Conservation (phyloP, 2,329 filamentous ascomycete species). For the Cladosporium sp. region DNA sequence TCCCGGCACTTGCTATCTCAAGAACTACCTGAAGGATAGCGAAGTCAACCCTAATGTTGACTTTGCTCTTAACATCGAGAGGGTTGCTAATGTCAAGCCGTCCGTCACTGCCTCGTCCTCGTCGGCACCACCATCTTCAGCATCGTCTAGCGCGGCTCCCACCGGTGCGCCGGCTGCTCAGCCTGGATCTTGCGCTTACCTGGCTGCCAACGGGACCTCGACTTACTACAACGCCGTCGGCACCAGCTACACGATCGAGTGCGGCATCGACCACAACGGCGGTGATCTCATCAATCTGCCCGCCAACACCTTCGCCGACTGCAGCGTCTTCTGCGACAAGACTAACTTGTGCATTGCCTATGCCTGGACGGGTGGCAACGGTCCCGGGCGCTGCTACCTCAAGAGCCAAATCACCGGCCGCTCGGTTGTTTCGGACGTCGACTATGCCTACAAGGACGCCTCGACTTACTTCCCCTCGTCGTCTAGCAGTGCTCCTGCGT, state of each 20-base stretch:
- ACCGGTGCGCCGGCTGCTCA: background rate
- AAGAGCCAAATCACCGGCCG: conserved; percentile 7
- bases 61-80: conserved; percentile 2
- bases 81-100: background rate
- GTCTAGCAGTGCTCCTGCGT: background rate
- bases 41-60: background rate
- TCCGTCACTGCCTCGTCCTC: background rate
- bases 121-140: background rate
- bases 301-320: conserved; percentile 20
- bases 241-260: conserved; percentile 17
- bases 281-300: conserved; percentile 18
- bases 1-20: conserved; percentile 18
- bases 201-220: background rate
- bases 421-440: conserved; percentile 10
- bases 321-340: conserved; percentile 23
- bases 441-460: conserved; percentile 13
- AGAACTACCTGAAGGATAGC: background rate
- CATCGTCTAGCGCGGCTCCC: background rate
- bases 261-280: conserved; percentile 20
- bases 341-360: conserved; percentile 19
- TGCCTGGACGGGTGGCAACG: conserved; percentile 18
- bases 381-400: conserved; percentile 18
- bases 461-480: background rate
- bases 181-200: conserved; percentile 7
- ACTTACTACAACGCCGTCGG: conserved; percentile 8